phyloP scores from a whole-genome alignment of 192 early-diverging fungal genomes.

The Coemansia sp. region DNA sequence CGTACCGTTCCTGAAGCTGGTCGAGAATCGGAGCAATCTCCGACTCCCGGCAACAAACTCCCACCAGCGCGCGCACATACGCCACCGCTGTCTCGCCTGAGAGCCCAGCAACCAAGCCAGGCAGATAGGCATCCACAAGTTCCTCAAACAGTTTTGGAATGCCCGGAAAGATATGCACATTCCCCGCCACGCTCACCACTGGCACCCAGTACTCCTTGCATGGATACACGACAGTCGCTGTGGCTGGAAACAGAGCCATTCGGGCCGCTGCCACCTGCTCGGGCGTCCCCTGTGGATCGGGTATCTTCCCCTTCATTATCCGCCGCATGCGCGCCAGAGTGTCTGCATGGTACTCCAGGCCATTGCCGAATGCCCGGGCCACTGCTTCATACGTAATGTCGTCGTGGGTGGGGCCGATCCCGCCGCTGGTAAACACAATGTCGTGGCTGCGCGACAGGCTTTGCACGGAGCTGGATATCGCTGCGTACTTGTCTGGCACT shows the following conservation, averaged over 20 bases:
- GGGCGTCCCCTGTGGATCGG: constrained; percentile 28
- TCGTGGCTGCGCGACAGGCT: constrained; percentile 51
- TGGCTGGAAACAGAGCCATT: constrained; percentile 65
- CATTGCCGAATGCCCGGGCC: constrained; percentile 56
- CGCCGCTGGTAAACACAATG: constrained; percentile 71
- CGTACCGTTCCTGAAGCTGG: constrained; percentile 21
- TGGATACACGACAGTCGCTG: constrained; percentile 42
- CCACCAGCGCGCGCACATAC: constrained; percentile 23
- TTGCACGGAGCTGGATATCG: constrained; percentile 51
- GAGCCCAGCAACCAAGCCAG: background rate
- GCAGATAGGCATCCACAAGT: constrained; percentile 28
- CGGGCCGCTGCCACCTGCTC: constrained; percentile 52
- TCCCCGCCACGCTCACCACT: constrained; percentile 57
- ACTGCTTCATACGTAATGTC: constrained; percentile 67
- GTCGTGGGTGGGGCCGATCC: constrained; percentile 70
- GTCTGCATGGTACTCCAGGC: constrained; percentile 52
- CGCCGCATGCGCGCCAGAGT: constrained; percentile 59
- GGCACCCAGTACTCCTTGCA: constrained; percentile 66
- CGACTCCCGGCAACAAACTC: constrained; percentile 21
- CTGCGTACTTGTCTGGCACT: constrained; percentile 28
- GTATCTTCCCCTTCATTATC: constrained; percentile 22
- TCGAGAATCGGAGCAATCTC: constrained; percentile 25
- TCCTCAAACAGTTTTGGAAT: constrained; percentile 62
- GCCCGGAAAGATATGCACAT: constrained; percentile 68
- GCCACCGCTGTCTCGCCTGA: background rate